Percentiles rank a stretch among this genome's conserved stretches.
Conservation (phyloP, 164 flowering plant genomes). For the Kingdonia uniflora region DNA sequence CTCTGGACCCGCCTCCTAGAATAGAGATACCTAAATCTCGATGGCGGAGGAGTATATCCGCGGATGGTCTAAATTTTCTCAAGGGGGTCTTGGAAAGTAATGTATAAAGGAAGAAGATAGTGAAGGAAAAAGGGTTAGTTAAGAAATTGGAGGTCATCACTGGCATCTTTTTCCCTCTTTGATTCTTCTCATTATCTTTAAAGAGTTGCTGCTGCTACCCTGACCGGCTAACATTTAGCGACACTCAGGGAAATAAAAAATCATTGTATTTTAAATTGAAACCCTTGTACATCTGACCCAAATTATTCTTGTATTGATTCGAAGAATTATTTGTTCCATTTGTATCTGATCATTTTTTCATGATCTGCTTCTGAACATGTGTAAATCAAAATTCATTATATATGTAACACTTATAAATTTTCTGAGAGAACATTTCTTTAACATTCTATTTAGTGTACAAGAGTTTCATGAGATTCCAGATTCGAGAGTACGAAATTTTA, state of each 20-base stretch:
- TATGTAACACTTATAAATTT: no score
- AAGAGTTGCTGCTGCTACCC: background rate
- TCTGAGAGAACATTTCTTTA: no score
- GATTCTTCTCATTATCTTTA: background rate
- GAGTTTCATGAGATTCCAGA: no score
- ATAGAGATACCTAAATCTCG: conserved; percentile 51
- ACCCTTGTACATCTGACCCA: background rate
- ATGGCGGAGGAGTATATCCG: conserved; percentile 67
- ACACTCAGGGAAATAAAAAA: background rate
- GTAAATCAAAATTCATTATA: no score
- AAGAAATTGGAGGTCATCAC: conserved; percentile 1
- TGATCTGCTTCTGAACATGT: no score
- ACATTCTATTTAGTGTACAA: no score
- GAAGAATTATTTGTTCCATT: background rate
- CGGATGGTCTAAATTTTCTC: conserved; percentile 69
- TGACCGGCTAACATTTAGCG: background rate
- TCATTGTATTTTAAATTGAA: background rate
- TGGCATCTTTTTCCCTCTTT: background rate
- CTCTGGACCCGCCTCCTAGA: conserved; percentile 74
- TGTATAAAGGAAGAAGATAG: conserved; percentile 15
- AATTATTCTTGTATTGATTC: background rate
- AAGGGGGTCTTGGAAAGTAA: conserved; percentile 57
- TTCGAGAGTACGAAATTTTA: no score
- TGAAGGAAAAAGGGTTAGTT: no score
- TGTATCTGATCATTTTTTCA: background rate